Conservation (phyloP, 192 early-diverging fungal genomes). For the Funneliformis geosporum region DNA sequence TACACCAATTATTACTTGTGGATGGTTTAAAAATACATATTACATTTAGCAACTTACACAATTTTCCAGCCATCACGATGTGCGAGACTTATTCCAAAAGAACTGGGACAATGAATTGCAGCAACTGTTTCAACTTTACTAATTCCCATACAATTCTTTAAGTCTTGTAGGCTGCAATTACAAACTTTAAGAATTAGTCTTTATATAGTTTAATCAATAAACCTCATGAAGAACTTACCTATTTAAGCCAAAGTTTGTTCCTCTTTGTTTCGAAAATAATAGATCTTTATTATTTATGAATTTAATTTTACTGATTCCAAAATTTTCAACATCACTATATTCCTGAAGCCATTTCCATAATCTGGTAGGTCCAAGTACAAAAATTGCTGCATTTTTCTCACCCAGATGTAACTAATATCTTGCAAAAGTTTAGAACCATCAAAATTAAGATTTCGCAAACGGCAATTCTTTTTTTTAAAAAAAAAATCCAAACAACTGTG, state of each 20-base stretch:
- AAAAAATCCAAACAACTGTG: neutral
- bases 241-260: neutral
- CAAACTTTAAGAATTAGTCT: neutral
- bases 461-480: neutral
- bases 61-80: slow-evolving; percentile 75
- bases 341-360: slow-evolving; percentile 67
- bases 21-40: neutral
- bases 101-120: slow-evolving; percentile 82
- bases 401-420: slow-evolving; percentile 28
- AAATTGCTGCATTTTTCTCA: slow-evolving; percentile 16
- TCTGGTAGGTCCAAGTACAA: slow-evolving; percentile 57
- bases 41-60: slow-evolving; percentile 52
- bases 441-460: slow-evolving; percentile 8
- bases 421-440: neutral
- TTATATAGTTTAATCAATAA: neutral
- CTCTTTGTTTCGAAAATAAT: slow-evolving; percentile 36
- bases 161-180: slow-evolving; percentile 3
- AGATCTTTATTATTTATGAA: slow-evolving; percentile 58
- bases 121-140: slow-evolving; percentile 60
- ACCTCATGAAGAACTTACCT: neutral
- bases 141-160: slow-evolving; percentile 54
- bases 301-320: slow-evolving; percentile 54
- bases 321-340: slow-evolving; percentile 66
- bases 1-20: neutral
- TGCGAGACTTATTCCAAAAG: slow-evolving; percentile 75